phyloP scores from a whole-genome alignment of 768 basidiomycete species.

The Collybia sp. region DNA sequence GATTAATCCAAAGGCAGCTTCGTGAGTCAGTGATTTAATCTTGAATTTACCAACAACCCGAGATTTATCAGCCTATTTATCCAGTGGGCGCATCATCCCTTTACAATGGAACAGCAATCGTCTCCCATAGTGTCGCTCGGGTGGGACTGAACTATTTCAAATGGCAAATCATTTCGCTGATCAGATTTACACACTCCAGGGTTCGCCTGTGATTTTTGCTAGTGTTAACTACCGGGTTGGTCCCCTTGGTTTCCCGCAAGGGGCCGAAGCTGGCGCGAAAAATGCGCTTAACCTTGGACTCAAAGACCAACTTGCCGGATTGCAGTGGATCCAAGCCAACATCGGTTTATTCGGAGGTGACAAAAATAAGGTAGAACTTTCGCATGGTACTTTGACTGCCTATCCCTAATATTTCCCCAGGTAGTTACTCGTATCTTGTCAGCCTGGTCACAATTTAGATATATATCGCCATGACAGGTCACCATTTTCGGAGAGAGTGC shows the following conservation, averaged over 20 bases:
- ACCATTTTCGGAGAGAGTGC: conserved; percentile 45
- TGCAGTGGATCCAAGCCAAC: conserved; percentile 48
- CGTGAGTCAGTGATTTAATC: background rate
- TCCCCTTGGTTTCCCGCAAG: conserved; percentile 41
- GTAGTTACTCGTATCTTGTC: too few relatives aligned
- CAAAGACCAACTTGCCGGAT: conserved; percentile 32
- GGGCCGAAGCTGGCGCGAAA: conserved; percentile 16
- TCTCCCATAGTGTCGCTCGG: conserved; percentile 30
- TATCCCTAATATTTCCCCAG: too few relatives aligned
- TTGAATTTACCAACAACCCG: conserved; percentile 1
- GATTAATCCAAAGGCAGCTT: background rate
- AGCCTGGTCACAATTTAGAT: background rate
- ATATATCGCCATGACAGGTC: conserved; percentile 20
- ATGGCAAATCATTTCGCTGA: background rate
- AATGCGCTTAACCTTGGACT: conserved; percentile 36
- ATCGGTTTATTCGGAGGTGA: conserved; percentile 55
- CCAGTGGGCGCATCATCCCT: conserved; percentile 16
- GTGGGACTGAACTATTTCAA: conserved; percentile 15
- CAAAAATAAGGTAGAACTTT: conserved; percentile 24
- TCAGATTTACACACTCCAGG: conserved; percentile 14
- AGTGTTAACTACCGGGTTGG: conserved; percentile 38
- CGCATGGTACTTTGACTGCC: too few relatives aligned
- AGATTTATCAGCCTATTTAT: conserved; percentile 31
- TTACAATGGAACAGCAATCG: conserved; percentile 28
- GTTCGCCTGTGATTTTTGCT: conserved; percentile 38